Conservation (phyloP, 2,329 filamentous ascomycete species). For the Chaetomium strumarium region DNA sequence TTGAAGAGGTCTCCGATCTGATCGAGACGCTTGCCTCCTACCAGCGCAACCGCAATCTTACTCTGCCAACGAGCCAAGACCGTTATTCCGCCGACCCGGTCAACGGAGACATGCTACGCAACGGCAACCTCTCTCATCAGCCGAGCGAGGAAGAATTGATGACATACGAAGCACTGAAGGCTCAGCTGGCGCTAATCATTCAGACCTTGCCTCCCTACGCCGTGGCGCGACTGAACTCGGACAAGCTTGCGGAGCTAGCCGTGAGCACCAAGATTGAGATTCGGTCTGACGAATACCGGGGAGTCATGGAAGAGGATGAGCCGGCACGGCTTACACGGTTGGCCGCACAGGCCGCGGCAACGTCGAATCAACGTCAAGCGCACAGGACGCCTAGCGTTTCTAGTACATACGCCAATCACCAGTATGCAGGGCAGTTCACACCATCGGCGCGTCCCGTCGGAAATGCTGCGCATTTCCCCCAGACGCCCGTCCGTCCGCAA, state of each 20-base stretch:
- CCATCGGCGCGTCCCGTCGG: slow-evolving; percentile 42
- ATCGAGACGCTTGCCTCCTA: slow-evolving; percentile 72
- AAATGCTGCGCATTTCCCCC: slow-evolving; percentile 35
- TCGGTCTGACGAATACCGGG: slow-evolving; percentile 65
- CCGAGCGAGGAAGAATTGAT: slow-evolving; percentile 51
- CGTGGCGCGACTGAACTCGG: slow-evolving; percentile 78
- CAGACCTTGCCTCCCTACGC: slow-evolving; percentile 75
- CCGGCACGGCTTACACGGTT: slow-evolving; percentile 45
- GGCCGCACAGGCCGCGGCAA: slow-evolving; percentile 27
- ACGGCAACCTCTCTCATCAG: slow-evolving; percentile 60
- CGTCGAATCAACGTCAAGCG: slow-evolving; percentile 27
- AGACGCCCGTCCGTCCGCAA: slow-evolving; percentile 38
- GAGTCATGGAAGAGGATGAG: slow-evolving; percentile 80
- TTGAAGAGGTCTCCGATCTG: slow-evolving; percentile 68
- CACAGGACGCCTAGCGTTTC: slow-evolving; percentile 35
- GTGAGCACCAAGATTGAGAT: slow-evolving; percentile 75
- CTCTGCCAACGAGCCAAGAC: slow-evolving; percentile 58
- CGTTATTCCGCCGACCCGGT: slow-evolving; percentile 56
- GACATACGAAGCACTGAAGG: slow-evolving; percentile 68
- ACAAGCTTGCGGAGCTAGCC: slow-evolving; percentile 75
- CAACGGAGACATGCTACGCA: slow-evolving; percentile 61
- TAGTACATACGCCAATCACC: slow-evolving; percentile 39
- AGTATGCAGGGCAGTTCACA: slow-evolving; percentile 43
- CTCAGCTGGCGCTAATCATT: slow-evolving; percentile 68
- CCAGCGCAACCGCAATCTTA: slow-evolving; percentile 71